Evolutionary conservation across 1,284 basidiomycete species (phyloP).

Genomic region (Vanrija sp.): DNA sequence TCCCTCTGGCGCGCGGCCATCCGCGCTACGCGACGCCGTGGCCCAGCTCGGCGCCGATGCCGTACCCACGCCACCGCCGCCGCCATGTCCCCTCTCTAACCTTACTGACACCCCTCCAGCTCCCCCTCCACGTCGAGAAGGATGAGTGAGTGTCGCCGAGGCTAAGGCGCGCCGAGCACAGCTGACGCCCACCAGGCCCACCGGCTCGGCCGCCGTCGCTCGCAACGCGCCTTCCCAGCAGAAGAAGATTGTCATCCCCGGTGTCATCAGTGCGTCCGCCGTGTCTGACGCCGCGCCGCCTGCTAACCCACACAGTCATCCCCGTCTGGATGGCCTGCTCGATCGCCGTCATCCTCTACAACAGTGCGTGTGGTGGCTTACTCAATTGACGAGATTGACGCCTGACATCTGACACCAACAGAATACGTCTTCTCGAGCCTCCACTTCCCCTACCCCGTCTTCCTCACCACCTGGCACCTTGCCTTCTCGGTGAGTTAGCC

Average conservation of each 20-base stretch:
- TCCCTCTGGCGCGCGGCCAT: no score
- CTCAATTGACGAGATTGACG: not conserved
- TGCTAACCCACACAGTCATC: slow-evolving; percentile 33
- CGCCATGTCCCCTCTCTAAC: not conserved
- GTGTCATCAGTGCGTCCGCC: slow-evolving; percentile 41
- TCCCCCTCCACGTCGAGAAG: slow-evolving; percentile 13
- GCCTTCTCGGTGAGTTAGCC: slow-evolving; percentile 68
- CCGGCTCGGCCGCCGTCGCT: not conserved
- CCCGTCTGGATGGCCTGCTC: slow-evolving; percentile 72
- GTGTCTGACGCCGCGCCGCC: no score
- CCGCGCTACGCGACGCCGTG: not conserved
- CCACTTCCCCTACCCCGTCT: slow-evolving; percentile 78
- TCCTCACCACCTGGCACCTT: slow-evolving; percentile 82
- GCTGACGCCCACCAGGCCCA: not conserved
- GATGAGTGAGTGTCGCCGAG: slow-evolving; percentile 12
- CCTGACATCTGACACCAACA: slow-evolving; percentile 5
- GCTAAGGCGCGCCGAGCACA: no score
- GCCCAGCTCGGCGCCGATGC: no score
- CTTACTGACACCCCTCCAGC: slow-evolving; percentile 1
- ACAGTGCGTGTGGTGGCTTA: slow-evolving; percentile 53
- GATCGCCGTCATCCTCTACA: slow-evolving; percentile 92
- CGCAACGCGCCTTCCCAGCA: slow-evolving; percentile 19
- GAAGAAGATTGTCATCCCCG: slow-evolving; percentile 50
- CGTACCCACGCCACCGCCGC: no score
- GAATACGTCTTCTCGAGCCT: slow-evolving; percentile 78